These are phyloP conservation scores for Acidiella bohemica DNA, from an alignment of 495 filamentous ascomycete species.

Conservation along the genomic window DNA sequence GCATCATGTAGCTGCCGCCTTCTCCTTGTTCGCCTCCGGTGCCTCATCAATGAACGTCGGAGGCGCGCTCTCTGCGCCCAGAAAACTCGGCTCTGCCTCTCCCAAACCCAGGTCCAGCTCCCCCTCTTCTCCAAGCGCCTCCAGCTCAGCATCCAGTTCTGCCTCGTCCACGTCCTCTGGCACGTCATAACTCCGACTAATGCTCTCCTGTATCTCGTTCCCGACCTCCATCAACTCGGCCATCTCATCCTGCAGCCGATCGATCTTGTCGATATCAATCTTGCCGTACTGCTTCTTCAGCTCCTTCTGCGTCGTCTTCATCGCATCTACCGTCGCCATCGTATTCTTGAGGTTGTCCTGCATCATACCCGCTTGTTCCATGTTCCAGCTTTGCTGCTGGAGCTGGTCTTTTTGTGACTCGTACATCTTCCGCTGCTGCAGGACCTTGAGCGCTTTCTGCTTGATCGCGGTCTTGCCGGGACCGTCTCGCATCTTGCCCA, in stretches of 20 bases:
- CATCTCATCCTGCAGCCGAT: constrained; percentile 98
- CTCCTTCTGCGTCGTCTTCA: constrained; percentile 91
- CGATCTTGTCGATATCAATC: constrained; percentile 93
- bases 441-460: constrained; percentile 87
- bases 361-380: constrained; percentile 99
- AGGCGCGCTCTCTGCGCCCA: constrained; percentile 60
- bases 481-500: constrained; percentile 89
- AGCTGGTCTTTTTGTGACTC: constrained; percentile 90
- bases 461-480: constrained; percentile 88
- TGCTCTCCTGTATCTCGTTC: constrained; percentile 95
- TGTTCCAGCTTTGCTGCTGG: constrained; percentile 93
- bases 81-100: constrained; percentile 61
- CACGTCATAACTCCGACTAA: constrained; percentile 85
- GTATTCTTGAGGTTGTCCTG: constrained; percentile 97
- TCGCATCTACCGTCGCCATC: constrained; percentile 95
- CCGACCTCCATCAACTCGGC: constrained; percentile 94
- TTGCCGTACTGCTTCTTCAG: constrained; percentile 93
- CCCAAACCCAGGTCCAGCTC: constrained; percentile 49
- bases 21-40: constrained; percentile 54
- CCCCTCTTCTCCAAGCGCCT: constrained; percentile 79
- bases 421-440: constrained; percentile 93
- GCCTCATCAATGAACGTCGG: constrained; percentile 71
- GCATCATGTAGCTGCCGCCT: constrained; percentile 48
- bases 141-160: constrained; percentile 90
- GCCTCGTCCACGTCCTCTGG: constrained; percentile 97